These are phyloP conservation scores for Brassica cretica DNA, from an alignment of 345 rosid genomes.

Conservation along the genomic window DNA sequence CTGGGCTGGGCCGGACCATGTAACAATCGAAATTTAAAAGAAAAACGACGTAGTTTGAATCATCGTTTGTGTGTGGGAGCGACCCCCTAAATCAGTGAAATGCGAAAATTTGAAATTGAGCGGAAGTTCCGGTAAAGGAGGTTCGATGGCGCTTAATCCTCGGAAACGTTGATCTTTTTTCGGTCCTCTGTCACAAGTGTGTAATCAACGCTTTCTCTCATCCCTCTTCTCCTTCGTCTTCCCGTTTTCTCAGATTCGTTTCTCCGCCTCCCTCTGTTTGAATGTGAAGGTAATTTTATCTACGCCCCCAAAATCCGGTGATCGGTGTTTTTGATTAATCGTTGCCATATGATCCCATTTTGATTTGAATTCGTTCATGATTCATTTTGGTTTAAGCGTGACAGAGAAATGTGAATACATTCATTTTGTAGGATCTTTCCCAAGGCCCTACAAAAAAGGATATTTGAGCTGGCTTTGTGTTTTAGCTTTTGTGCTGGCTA, in stretches of 20 bases:
- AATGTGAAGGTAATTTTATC: constrained; percentile 13
- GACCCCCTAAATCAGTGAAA: background rate
- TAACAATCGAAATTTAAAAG: background rate
- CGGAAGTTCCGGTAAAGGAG: constrained; percentile 26
- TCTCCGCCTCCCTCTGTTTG: constrained; percentile 4
- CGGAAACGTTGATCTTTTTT: constrained; percentile 48
- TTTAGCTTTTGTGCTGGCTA: constrained; percentile 18
- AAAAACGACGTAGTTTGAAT: constrained; percentile 7
- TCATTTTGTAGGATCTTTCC: constrained; percentile 1
- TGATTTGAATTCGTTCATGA: too few relatives aligned
- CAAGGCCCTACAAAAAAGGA: constrained; percentile 21
- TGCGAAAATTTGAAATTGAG: constrained; percentile 1
- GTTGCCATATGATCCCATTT: background rate
- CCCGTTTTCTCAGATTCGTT: constrained; percentile 14
- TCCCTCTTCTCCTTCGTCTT: constrained; percentile 34
- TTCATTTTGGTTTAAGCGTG: too few relatives aligned
- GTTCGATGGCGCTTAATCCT: constrained; percentile 52
- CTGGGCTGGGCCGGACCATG: constrained; percentile 6
- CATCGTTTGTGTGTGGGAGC: background rate
- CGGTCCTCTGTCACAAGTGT: constrained; percentile 4
- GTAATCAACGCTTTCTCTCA: background rate
- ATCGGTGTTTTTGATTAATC: background rate
- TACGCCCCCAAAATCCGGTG: background rate
- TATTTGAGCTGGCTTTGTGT: constrained; percentile 25
- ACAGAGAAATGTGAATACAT: background rate